These are phyloP conservation scores for Immersiporthe knoxdaviesiana DNA, from an alignment of 2,329 filamentous ascomycete species.

Conservation along the genomic window DNA sequence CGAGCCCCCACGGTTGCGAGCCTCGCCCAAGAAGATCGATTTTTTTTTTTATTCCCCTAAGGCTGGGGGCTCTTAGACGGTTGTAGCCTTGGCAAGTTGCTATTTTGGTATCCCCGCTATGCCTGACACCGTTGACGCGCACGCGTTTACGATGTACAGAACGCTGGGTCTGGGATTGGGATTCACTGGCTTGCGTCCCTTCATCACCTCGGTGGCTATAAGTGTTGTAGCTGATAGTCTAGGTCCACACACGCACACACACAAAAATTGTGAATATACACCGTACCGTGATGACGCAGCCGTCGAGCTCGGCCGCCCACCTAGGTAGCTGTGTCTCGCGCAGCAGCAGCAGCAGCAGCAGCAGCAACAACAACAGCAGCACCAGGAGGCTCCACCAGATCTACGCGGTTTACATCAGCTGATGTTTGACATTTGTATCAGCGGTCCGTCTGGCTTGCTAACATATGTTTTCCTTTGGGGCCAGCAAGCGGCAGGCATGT, in stretches of 20 bases:
- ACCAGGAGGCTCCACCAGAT: conserved; percentile 15
- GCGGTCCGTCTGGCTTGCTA: conserved; percentile 5
- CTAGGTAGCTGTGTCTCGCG: background rate
- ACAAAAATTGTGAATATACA: background rate
- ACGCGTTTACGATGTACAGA: background rate
- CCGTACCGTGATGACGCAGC: background rate
- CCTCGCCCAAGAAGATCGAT: background rate
- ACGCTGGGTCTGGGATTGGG: background rate
- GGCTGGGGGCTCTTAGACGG: conserved; percentile 6
- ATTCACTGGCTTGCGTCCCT: background rate
- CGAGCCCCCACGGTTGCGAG: background rate
- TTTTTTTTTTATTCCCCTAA: background rate
- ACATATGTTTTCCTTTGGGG: background rate
- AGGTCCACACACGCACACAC: background rate
- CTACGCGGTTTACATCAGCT: conserved; percentile 19
- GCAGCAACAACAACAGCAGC: too few species aligned
- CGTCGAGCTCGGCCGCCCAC: background rate
- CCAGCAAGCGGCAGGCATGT: conserved; percentile 18
- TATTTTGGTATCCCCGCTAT: conserved; percentile 1
- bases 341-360: background rate
- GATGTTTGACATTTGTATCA: conserved; percentile 28
- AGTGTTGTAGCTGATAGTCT: background rate
- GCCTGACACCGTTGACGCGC: background rate
- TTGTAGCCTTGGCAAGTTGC: conserved; percentile 9
- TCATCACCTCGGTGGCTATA: background rate